A percentile compares a stretch with the other conserved stretches of the same genome.
Evolutionary conservation across 805 yeast genomes (phyloP).

Genomic region (Cyberlindnera subsufficiens): DNA sequence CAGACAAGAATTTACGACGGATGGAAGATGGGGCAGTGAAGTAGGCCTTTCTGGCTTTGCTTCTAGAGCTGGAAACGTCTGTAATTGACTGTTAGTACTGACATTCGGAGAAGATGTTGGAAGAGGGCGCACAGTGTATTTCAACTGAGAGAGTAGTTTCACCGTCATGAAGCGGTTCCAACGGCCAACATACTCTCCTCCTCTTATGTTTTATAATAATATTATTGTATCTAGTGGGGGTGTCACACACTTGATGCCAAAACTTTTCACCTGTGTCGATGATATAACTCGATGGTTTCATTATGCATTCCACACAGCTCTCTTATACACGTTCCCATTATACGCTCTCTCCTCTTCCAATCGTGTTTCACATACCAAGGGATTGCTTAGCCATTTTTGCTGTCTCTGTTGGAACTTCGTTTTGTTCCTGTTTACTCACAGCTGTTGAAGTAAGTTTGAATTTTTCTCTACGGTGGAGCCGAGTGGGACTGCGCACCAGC

Average conservation of each 20-base stretch:
- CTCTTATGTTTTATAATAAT: too few species aligned
- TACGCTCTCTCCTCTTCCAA: not conserved
- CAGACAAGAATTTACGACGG: constrained; percentile 93
- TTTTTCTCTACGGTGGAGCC: constrained; percentile 10
- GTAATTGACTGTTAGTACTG: constrained; percentile 26
- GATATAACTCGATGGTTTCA: too few species aligned
- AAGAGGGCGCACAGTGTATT: not conserved
- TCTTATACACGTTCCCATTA: not conserved
- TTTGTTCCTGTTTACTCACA: not conserved
- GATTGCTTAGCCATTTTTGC: constrained; percentile 43
- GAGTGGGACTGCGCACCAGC: not conserved
- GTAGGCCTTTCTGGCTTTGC: constrained; percentile 99
- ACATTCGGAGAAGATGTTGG: not conserved
- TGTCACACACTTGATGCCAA: too few species aligned
- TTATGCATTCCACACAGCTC: too few species aligned
- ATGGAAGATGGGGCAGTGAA: constrained; percentile 95
- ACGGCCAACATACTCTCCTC: too few species aligned
- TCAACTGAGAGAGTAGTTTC: too few species aligned
- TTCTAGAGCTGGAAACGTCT: constrained; percentile 99
- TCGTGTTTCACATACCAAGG: constrained; percentile 34
- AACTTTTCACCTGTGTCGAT: too few species aligned
- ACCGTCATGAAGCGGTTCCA: too few species aligned
- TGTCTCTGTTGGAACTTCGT: constrained; percentile 9
- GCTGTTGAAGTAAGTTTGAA: constrained; percentile 15
- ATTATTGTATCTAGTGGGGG: too few species aligned